Base-by-base conservation (phyloP, 108 stramenopile genomes). In the Skeletonema potamos region DNA sequence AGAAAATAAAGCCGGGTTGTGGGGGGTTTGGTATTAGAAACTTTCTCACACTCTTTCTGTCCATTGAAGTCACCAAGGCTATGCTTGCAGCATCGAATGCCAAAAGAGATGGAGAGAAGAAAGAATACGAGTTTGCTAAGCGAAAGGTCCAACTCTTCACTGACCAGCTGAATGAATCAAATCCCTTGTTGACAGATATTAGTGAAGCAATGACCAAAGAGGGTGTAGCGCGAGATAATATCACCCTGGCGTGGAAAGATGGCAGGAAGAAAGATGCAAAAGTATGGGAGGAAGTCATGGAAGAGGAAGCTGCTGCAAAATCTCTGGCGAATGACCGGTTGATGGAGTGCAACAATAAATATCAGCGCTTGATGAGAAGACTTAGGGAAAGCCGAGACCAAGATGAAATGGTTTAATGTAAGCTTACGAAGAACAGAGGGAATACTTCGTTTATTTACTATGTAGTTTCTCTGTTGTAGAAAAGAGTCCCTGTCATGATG, bases 1-100 rank as follows among this genome's bases (percentile, higher is more conserved):
- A 67, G 33, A 59, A 73, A 33, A 62, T 92, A 15, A 91, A 88
- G 62, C 87, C 95, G 6, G 92, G 92, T 6, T 96, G 95, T 70
- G 95, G 95, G 8, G 95, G 95, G 9, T 92, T 92, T 64, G 91
- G 93, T 24, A 96, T 96, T 63, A 81, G 92, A 1, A 96, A 96
- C 57, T 96, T 96, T 70, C 85, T 94, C 61, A 91, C 88, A 5
- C 82, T 94, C 11, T 96, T 96, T 54, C 81, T 96, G 15, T 86
- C 86, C 15, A 96, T 96, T 44, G 95, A 96, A 66, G 87, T 96
- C 2, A 84, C 81, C 69, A 91, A 90, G 65, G 90, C 95, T 22
- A 89, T 91, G 92, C 66, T 68, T 9, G 89, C 84, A 36, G 91
- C 87, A 15, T 66, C 87, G 12, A 73, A 83, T 34, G 91, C 87